Percentiles rank a stretch among this genome's conserved stretches.
Evolutionary conservation across 2,329 filamentous ascomycete species (phyloP).

Genomic region (Fusarium keratoplasticum): DNA sequence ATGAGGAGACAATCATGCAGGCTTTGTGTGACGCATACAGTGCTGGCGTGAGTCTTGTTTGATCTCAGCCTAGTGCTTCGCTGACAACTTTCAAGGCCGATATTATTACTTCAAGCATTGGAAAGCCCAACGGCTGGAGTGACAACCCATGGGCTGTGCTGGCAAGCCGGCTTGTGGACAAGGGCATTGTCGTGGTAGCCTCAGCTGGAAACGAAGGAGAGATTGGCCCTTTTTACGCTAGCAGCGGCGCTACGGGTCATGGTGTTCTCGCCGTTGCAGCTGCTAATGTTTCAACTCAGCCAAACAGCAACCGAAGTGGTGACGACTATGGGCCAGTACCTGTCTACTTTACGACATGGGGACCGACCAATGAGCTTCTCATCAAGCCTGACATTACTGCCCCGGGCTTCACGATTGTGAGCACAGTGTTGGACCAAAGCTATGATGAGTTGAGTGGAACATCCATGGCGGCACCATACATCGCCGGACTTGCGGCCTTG

Average conservation of each 20-base stretch:
- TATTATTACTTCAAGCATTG: constrained; percentile 57
- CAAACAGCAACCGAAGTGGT: constrained; percentile 47
- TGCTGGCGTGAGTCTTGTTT: constrained; percentile 43
- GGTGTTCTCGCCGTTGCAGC: constrained; percentile 52
- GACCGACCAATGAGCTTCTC: constrained; percentile 62
- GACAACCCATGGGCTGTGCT: constrained; percentile 58
- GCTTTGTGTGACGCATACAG: constrained; percentile 52
- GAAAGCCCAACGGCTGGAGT: constrained; percentile 52
- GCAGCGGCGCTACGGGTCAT: constrained; percentile 48
- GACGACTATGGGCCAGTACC: constrained; percentile 49
- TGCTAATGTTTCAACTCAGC: constrained; percentile 57
- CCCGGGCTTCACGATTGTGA: constrained; percentile 62
- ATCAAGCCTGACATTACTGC: constrained; percentile 64
- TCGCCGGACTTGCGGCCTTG: constrained; percentile 63
- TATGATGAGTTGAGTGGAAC: constrained; percentile 65
- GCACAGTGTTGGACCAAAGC: constrained; percentile 56
- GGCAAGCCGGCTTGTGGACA: constrained; percentile 54
- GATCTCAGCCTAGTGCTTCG: not conserved
- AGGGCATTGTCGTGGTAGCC: constrained; percentile 62
- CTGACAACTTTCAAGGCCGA: constrained; percentile 48
- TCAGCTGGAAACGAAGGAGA: constrained; percentile 64
- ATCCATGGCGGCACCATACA: constrained; percentile 67
- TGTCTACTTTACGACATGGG: constrained; percentile 63
- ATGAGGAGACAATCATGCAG: constrained; percentile 51
- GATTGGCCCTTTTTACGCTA: constrained; percentile 59